Percentiles rank a stretch among this genome's conserved stretches.
Evolutionary conservation across 345 rosid species (phyloP).

Genomic region (Moringa oleifera): DNA sequence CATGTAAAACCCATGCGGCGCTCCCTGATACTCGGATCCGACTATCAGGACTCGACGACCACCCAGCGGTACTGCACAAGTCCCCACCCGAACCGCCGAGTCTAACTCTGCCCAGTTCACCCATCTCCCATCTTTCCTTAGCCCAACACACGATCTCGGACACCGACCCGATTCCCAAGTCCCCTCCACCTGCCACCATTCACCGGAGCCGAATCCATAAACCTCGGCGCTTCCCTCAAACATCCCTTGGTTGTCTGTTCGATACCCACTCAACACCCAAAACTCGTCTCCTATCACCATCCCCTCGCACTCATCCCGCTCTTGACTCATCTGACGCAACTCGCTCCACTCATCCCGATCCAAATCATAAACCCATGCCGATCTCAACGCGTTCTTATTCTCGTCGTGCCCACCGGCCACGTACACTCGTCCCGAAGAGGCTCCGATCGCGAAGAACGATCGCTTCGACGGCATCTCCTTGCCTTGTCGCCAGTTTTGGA

Average conservation of each 20-base stretch:
- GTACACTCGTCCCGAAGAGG: constrained; percentile 24
- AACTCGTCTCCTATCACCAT: constrained; percentile 41
- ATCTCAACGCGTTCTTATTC: constrained; percentile 57
- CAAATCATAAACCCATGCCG: constrained; percentile 57
- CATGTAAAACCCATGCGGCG: constrained; percentile 35
- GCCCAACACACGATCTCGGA: constrained; percentile 34
- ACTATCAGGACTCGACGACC: constrained; percentile 29
- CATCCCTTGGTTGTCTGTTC: constrained; percentile 49
- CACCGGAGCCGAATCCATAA: constrained; percentile 25
- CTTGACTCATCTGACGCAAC: constrained; percentile 45
- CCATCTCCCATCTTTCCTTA: constrained; percentile 22
- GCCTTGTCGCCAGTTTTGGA: constrained; percentile 44
- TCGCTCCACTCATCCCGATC: constrained; percentile 48
- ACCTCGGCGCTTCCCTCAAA: constrained; percentile 51
- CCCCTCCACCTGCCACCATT: constrained; percentile 40
- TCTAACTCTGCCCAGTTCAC: constrained; percentile 25
- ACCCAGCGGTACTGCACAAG: constrained; percentile 31
- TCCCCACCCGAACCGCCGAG: constrained; percentile 28
- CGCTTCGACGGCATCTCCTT: constrained; percentile 49
- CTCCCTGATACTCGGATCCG: constrained; percentile 52
- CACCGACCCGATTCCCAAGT: constrained; percentile 43
- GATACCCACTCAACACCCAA: constrained; percentile 67
- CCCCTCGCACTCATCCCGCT: constrained; percentile 69
- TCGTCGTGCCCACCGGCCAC: constrained; percentile 69
- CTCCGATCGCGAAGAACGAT: constrained; percentile 55